A percentile compares a stretch with the other conserved stretches of the same genome.
These are phyloP conservation scores for Sarcodon sp. DNA, from an alignment of 768 basidiomycete genomes.

Conservation along the genomic window DNA sequence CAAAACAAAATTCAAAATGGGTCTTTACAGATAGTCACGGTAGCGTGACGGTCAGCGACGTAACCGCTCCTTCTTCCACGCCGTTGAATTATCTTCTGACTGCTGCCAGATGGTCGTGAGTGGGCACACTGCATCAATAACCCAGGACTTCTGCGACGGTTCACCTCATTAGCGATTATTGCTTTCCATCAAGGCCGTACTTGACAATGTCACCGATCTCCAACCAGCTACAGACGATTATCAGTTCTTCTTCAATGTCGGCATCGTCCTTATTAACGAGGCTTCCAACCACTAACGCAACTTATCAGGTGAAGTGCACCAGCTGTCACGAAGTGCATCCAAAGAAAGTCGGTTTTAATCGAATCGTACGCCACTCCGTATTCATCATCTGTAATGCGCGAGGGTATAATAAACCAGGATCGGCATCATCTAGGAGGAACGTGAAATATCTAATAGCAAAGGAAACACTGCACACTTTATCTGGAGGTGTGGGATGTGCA, in stretches of 20 bases:
- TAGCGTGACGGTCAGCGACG: too few relatives aligned
- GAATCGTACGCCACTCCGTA: constrained; percentile 31
- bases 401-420: background rate
- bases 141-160: background rate
- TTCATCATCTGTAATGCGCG: background rate
- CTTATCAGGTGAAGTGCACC: constrained; percentile 58
- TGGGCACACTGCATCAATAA: too few relatives aligned
- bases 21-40: too few relatives aligned
- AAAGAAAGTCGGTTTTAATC: constrained; percentile 61
- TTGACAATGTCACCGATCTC: constrained; percentile 68
- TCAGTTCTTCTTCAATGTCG: constrained; percentile 71
- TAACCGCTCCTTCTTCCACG: too few relatives aligned
- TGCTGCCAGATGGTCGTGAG: too few relatives aligned
- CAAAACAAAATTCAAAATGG: too few relatives aligned
- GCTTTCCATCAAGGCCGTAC: constrained; percentile 65
- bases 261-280: constrained; percentile 1
- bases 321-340: constrained; percentile 70
- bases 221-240: constrained; percentile 54
- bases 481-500: constrained; percentile 70
- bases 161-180: constrained; percentile 10
- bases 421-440: constrained; percentile 40
- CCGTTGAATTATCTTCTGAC: too few relatives aligned
- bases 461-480: constrained; percentile 66
- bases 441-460: constrained; percentile 52
- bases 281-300: background rate